Conservation (phyloP, 352 stramenopile species). For the Phytophthora rubi region DNA sequence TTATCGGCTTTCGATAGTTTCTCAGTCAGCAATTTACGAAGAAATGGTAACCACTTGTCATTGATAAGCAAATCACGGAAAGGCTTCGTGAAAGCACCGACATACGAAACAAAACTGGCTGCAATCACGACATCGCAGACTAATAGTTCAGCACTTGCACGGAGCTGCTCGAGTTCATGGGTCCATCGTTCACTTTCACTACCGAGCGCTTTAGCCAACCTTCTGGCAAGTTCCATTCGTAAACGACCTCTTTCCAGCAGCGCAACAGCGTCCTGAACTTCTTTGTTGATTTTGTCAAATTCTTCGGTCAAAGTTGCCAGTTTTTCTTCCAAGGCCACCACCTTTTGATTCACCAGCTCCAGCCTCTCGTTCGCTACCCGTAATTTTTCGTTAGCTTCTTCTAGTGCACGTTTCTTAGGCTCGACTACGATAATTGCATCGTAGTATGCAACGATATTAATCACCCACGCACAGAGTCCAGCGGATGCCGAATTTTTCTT, state of each 20-base stretch:
- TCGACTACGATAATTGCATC: conserved; percentile 95
- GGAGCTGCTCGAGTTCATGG: conserved; percentile 80
- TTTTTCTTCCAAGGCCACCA: conserved; percentile 89
- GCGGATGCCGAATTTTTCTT: conserved; percentile 86
- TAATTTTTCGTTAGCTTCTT: conserved; percentile 85
- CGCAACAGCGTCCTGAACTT: conserved; percentile 91
- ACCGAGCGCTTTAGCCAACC: conserved; percentile 91
- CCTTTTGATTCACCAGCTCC: conserved; percentile 88
- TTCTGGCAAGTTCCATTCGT: conserved; percentile 92
- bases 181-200: conserved; percentile 94
- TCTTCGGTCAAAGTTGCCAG: conserved; percentile 82
- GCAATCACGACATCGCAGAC: conserved; percentile 92
- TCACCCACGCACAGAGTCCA: conserved; percentile 81
- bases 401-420: conserved; percentile 89
- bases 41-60: conserved; percentile 89
- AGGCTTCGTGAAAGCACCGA: conserved; percentile 94
- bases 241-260: conserved; percentile 84
- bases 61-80: conserved; percentile 90
- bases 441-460: conserved; percentile 95
- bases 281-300: conserved; percentile 87
- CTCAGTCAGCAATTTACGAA: conserved; percentile 60
- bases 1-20: conserved; percentile 22
- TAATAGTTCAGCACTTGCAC: conserved; percentile 76
- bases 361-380: conserved; percentile 86
- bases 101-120: conserved; percentile 93